Evolutionary conservation across 2,329 filamentous ascomycete genomes (phyloP), one percentile per base, ranked within the genome.

Genomic region (Cercospora berteroae): DNA sequence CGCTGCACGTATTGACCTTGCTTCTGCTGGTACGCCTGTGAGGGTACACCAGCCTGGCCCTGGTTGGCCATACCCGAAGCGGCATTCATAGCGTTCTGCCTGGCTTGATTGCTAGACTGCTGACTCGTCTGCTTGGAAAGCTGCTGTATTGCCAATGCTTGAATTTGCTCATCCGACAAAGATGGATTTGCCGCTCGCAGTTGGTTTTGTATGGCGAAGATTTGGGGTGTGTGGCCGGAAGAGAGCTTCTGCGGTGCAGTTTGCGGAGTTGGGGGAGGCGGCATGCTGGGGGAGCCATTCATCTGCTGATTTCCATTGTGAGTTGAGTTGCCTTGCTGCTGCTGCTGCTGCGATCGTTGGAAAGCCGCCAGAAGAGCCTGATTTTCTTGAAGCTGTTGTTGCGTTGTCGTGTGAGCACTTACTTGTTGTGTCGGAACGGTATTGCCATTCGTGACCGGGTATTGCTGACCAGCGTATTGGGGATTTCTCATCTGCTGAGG

Each of bases 151-250:
- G 86, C 84, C 69, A 86, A 74, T 48, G 82, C 81, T 65, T 80
- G 83, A 9, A 88, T 79, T 74, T 88, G 84, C 27, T 88, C 85
- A 3, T 82, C 80, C 1, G 83, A 79, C 69, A 85, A 77, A 64
- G 82, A 81, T 1, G 85, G 85, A 69, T 86, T 81, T 70, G 77
- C 82, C 63, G 79, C 79, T 69, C 84, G 82, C 16, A 87, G 81
- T 44, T 84, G 82, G 68, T 82, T 84, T 67, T 83, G 81, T 64
- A 87, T 82, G 66, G 81, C 83, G 64, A 83, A 84, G 66, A 88
- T 84, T 8, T 83, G 83, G 13, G 85, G 85, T 55, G 86, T 81
- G 71, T 85, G 83, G 23, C 84, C 83, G 59, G 80, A 84, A 23
- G 82, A 85, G 52, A 87, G 79, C 63, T 82, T 78, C 70, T 84